A percentile compares a stretch with the other conserved stretches of the same genome.
Conservation (phyloP, 345 rosid genomes). For the Linum usitatissimum region DNA sequence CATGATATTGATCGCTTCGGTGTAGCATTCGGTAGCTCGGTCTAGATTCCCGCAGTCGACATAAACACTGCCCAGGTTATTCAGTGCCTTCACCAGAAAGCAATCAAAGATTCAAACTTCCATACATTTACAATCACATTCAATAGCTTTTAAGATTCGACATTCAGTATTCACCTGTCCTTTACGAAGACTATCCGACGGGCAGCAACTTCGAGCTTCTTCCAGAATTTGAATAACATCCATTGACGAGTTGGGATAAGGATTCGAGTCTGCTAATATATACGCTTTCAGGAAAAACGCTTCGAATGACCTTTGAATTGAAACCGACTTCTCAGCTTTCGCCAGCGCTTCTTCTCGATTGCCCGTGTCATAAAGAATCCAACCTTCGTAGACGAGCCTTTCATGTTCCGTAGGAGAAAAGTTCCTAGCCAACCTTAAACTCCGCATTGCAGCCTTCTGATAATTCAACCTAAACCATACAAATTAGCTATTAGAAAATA, state of each 20-base stretch:
- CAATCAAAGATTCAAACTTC: not conserved
- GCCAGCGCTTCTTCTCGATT: conserved; percentile 91
- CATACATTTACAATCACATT: no score
- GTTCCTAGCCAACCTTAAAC: conserved; percentile 80
- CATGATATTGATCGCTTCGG: conserved; percentile 79
- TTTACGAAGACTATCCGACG: conserved; percentile 97
- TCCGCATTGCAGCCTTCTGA: conserved; percentile 91
- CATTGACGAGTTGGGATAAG: conserved; percentile 49
- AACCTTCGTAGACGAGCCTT: conserved; percentile 91
- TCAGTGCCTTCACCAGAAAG: conserved; percentile 54
- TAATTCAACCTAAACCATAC: conserved; percentile 50
- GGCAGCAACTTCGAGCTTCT: conserved; percentile 94
- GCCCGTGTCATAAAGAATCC: conserved; percentile 89
- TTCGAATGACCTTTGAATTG: conserved; percentile 86
- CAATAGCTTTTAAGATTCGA: not conserved
- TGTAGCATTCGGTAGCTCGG: conserved; percentile 80
- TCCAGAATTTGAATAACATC: conserved; percentile 70
- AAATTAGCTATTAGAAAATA: no score
- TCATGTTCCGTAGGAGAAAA: conserved; percentile 69
- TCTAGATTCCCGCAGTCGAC: conserved; percentile 87
- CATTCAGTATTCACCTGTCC: conserved; percentile 55
- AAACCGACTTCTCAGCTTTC: conserved; percentile 82
- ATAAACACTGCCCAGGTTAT: conserved; percentile 75
- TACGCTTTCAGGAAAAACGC: conserved; percentile 97
- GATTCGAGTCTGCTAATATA: conserved; percentile 62